These are phyloP conservation scores for Pestalotiopsis sp. DNA, from an alignment of 2,329 filamentous ascomycete genomes.

Conservation along the genomic window DNA sequence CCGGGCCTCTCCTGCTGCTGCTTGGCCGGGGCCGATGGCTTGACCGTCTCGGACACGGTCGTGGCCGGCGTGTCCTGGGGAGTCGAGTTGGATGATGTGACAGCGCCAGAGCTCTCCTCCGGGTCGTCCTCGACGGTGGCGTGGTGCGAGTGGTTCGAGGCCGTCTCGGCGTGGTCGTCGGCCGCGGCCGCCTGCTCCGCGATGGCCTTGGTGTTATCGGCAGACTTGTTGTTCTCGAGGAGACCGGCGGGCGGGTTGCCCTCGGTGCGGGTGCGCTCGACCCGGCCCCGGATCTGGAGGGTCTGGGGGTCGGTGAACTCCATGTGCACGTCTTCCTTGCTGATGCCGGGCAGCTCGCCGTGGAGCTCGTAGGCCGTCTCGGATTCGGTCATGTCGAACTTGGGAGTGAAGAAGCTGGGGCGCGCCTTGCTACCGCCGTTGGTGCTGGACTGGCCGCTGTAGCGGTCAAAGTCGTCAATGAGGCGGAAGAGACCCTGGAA, in stretches of 20 bases:
- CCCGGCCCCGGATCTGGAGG: conserved; percentile 69
- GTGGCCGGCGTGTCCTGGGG: conserved; percentile 22
- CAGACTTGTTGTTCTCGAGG: conserved; percentile 42
- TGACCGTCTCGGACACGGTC: conserved; percentile 36
- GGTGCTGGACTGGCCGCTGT: conserved; percentile 39
- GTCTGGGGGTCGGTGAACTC: conserved; percentile 80
- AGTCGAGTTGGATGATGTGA: conserved; percentile 19
- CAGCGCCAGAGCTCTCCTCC: conserved; percentile 31
- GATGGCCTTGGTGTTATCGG: conserved; percentile 42
- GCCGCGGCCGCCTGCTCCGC: conserved; percentile 24
- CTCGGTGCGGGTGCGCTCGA: conserved; percentile 65
- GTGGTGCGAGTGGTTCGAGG: conserved; percentile 41
- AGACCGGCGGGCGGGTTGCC: conserved; percentile 52
- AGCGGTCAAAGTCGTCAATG: conserved; percentile 65
- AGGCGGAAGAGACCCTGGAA: conserved; percentile 66
- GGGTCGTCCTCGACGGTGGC: conserved; percentile 69
- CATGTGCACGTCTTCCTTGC: conserved; percentile 73
- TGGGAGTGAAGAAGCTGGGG: conserved; percentile 68
- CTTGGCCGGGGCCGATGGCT: conserved; percentile 23
- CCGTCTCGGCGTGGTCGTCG: conserved; percentile 13
- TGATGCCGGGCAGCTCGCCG: conserved; percentile 77
- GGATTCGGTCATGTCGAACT: conserved; percentile 78
- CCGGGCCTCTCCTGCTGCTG: conserved; percentile 21
- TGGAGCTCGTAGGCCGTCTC: conserved; percentile 73
- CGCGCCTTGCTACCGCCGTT: conserved; percentile 22